A percentile compares a stretch with the other conserved stretches of the same genome.
These are phyloP conservation scores for Cercospora berteroae DNA, from an alignment of 2,329 filamentous ascomycete species.

Conservation along the genomic window DNA sequence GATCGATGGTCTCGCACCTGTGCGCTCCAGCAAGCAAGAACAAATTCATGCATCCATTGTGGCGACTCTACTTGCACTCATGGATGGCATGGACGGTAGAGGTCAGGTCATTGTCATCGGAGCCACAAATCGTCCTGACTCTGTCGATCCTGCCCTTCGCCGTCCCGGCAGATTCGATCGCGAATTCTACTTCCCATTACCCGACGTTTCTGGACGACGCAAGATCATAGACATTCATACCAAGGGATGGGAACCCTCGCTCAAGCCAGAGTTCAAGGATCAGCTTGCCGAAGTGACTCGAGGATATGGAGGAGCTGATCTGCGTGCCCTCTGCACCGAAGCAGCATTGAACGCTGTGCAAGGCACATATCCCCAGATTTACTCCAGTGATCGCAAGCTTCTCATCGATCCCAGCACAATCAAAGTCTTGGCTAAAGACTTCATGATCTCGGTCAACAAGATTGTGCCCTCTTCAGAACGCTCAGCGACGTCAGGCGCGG, in stretches of 20 bases:
- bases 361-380: conserved; percentile 93
- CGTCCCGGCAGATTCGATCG: conserved; percentile 92
- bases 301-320: conserved; percentile 92
- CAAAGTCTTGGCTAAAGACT: conserved; percentile 85
- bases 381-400: conserved; percentile 83
- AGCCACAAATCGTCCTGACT: conserved; percentile 95
- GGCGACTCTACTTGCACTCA: conserved; percentile 85
- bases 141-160: conserved; percentile 91
- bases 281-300: conserved; percentile 85
- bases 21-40: conserved; percentile 95
- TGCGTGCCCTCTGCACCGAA: conserved; percentile 92
- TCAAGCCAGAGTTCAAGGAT: conserved; percentile 75
- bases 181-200: conserved; percentile 96
- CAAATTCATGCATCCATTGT: conserved; percentile 98
- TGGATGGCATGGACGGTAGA: conserved; percentile 98
- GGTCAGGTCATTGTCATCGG: conserved; percentile 98
- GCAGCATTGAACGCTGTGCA: conserved; percentile 94
- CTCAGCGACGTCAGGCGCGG: conserved; percentile 79
- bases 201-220: conserved; percentile 73
- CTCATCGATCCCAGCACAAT: conserved; percentile 83
- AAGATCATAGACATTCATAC: conserved; percentile 95
- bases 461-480: conserved; percentile 93
- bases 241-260: conserved; percentile 77
- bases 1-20: conserved; percentile 93
- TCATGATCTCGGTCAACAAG: conserved; percentile 95